These are phyloP conservation scores for Wickerhamomyces ciferrii DNA, from an alignment of 805 yeast genomes.

Conservation along the genomic window DNA sequence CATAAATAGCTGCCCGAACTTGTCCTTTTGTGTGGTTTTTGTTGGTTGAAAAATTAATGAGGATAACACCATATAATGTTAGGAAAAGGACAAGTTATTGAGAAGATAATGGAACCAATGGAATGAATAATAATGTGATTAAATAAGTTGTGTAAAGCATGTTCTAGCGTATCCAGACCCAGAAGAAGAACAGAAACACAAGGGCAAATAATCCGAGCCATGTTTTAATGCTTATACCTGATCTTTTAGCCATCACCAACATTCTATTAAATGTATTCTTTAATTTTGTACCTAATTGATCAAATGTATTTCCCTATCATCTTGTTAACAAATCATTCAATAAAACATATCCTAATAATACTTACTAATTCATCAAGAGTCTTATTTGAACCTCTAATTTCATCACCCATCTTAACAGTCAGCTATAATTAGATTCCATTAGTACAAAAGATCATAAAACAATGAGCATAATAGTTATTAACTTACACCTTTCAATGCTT, in stretches of 20 bases:
- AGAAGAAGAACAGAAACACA: constrained; percentile 44
- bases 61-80: no score
- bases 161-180: constrained; percentile 34
- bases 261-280: constrained; percentile 49
- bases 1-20: no score
- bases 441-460: not conserved
- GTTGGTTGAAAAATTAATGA: no score
- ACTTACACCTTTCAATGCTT: constrained; percentile 43
- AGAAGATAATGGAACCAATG: not conserved
- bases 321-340: not conserved
- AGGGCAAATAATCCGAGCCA: constrained; percentile 51
- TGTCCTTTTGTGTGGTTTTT: no score
- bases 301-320: constrained; percentile 36
- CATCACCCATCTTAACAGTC: constrained; percentile 57
- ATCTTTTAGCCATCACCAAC: constrained; percentile 57
- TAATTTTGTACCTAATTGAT: constrained; percentile 38
- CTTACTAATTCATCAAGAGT: constrained; percentile 33
- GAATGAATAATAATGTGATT: not conserved
- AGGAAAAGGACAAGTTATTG: no score
- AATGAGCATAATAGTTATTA: no score
- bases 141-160: no score
- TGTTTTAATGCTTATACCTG: constrained; percentile 58
- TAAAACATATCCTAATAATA: not conserved
- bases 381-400: constrained; percentile 48
- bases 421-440: constrained; percentile 20